Evolutionary conservation across 495 filamentous ascomycete genomes (phyloP), one percentile per base, ranked within the genome.

Genomic region (Penicillium alfredii): DNA sequence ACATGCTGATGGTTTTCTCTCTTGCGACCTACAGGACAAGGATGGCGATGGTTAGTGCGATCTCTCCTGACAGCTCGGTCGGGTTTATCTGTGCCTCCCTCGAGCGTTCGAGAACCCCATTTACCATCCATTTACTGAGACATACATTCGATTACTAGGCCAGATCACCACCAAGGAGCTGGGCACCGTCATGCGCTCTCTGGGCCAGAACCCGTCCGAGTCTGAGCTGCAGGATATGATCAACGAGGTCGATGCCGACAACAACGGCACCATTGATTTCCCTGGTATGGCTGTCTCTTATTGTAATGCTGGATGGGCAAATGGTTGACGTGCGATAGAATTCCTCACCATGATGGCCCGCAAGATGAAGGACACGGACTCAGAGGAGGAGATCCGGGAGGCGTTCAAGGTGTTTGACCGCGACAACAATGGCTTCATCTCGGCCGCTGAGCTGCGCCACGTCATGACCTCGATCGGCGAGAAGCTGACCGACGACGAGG

Each of bases 311-410:
- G 4, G 15, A 26, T 37, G 28, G 23, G 11, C 23, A 25, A n/a
- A 25, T 9, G 23, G 23, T 38, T 58, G 44, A 47, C 37, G 18
- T 40, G 19, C 30, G 35, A 37, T 53, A 95, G 92, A 98, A 51
- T 98, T 98, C 72, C 76, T 97, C 38, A 97, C 92, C 42, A 98
- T 97, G 93, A 98, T 98, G 92, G 92, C 93, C 35, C 81, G 93
- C 55, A 97, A 97, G 74, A 98, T 98, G 93, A 98, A 97, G 78
- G 93, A 97, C 57, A 97, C 93, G 50, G 92, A 97, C 56, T 96
- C 90, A 33, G 93, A 98, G 72, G 93, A 97, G 73, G 92, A 98
- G 66, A 97, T 98, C 58, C 85, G 93, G 52, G 86, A 94, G 63
- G 87, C 82, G 0, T 86, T 86, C 69, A 80, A 97, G 79, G 92